Conservation (phyloP, 805 yeast species). For the Cyberlindnera xylosilytica region DNA sequence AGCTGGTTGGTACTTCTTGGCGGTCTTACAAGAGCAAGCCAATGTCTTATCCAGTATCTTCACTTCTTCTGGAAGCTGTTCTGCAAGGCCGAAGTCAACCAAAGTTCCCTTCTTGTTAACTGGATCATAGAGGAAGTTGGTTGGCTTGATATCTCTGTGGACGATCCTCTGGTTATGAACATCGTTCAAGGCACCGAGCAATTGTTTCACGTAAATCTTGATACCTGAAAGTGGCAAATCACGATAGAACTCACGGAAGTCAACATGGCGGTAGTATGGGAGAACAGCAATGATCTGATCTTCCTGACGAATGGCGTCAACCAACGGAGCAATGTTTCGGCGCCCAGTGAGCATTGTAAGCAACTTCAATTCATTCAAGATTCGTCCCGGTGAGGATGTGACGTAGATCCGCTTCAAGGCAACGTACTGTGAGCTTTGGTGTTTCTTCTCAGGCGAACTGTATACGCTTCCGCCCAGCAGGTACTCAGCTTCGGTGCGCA, state of each 20-base stretch:
- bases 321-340: constrained; percentile 77
- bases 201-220: constrained; percentile 73
- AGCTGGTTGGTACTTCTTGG: constrained; percentile 25
- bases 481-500: constrained; percentile 30
- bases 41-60: constrained; percentile 7
- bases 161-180: constrained; percentile 68
- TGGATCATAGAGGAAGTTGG: constrained; percentile 58
- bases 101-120: constrained; percentile 53
- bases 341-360: constrained; percentile 67
- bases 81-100: constrained; percentile 76
- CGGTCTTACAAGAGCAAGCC: constrained; percentile 52
- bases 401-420: constrained; percentile 94
- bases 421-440: constrained; percentile 40
- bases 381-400: constrained; percentile 91
- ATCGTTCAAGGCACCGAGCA: constrained; percentile 67
- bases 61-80: constrained; percentile 39
- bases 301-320: constrained; percentile 81
- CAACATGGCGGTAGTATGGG: constrained; percentile 88
- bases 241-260: constrained; percentile 82
- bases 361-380: constrained; percentile 80
- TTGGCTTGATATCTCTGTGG: constrained; percentile 80
- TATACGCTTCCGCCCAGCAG: constrained; percentile 31
- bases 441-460: constrained; percentile 28
- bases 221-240: constrained; percentile 79
- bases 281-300: constrained; percentile 93